Evolutionary conservation across 352 stramenopile species (phyloP).

Genomic region (Phytopythium chamaehyphon): DNA sequence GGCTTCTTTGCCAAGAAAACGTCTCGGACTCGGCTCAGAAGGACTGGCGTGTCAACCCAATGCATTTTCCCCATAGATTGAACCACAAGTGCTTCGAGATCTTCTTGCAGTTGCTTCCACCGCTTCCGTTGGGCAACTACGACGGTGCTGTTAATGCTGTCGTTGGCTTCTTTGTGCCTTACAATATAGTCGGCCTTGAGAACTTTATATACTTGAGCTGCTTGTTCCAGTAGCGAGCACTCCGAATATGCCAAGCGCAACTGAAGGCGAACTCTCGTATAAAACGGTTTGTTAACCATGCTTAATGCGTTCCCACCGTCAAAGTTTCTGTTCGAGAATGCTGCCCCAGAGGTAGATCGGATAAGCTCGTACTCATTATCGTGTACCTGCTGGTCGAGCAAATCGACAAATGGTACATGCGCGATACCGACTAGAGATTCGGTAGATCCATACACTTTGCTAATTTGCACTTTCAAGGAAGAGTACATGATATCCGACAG

Average conservation of each 20-base stretch:
- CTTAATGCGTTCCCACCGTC: neutral
- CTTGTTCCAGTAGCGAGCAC: constrained; percentile 58
- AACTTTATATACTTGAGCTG: constrained; percentile 54
- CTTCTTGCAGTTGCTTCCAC: constrained; percentile 54
- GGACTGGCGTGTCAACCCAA: constrained; percentile 55
- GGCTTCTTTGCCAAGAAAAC: constrained; percentile 42
- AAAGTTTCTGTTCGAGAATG: no score
- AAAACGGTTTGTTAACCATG: neutral
- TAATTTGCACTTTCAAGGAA: constrained; percentile 48
- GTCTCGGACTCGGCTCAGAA: constrained; percentile 69
- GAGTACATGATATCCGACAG: constrained; percentile 62
- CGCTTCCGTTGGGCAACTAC: constrained; percentile 54
- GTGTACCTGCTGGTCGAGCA: constrained; percentile 59
- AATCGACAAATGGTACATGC: constrained; percentile 58
- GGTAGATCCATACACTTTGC: constrained; percentile 45
- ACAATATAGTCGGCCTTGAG: constrained; percentile 60
- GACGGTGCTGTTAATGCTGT: constrained; percentile 55
- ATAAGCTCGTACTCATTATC: constrained; percentile 54
- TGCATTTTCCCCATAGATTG: constrained; percentile 51
- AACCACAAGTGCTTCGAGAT: constrained; percentile 46
- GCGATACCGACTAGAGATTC: constrained; percentile 52
- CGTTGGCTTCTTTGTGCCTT: constrained; percentile 47
- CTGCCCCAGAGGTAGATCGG: no score
- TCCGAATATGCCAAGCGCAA: constrained; percentile 53
- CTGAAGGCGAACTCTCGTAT: constrained; percentile 32